phyloP scores from a whole-genome alignment of 2,329 filamentous ascomycete genomes.

The Paracamarosporium sp. region DNA sequence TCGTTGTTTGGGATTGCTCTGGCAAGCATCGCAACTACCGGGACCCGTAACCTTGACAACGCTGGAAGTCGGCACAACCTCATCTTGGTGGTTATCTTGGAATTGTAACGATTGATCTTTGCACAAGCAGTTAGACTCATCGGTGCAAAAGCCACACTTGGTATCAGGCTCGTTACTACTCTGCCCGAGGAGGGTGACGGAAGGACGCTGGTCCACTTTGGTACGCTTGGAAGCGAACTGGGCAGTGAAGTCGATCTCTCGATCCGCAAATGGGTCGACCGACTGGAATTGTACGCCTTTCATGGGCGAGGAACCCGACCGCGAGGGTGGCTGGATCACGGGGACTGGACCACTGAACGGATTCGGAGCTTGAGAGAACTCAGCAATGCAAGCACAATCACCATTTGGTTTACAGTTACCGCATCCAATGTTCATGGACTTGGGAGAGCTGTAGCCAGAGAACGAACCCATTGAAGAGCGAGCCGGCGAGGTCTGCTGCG shows the following conservation, averaged over 20 bases:
- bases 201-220: constrained; percentile 19
- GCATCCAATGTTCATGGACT: constrained; percentile 26
- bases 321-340: constrained; percentile 8
- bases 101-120: constrained; percentile 26
- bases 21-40: constrained; percentile 45
- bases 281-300: constrained; percentile 21
- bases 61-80: constrained; percentile 13
- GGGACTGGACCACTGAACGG: constrained; percentile 31
- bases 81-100: constrained; percentile 16
- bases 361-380: constrained; percentile 28
- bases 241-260: constrained; percentile 45
- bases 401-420: constrained; percentile 36
- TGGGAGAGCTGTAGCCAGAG: constrained; percentile 23
- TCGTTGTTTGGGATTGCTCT: constrained; percentile 40
- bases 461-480: constrained; percentile 20
- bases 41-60: constrained; percentile 20
- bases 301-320: constrained; percentile 14
- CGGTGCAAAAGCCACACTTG: constrained; percentile 43
- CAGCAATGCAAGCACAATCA: constrained; percentile 41
- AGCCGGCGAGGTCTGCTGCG: constrained; percentile 20
- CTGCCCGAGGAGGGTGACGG: constrained; percentile 28
- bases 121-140: constrained; percentile 39
- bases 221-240: constrained; percentile 22
- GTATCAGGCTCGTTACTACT: constrained; percentile 21
- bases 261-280: constrained; percentile 24